phyloP scores from a whole-genome alignment of 805 yeast genomes.

The Zygoascus bituminiphila region DNA sequence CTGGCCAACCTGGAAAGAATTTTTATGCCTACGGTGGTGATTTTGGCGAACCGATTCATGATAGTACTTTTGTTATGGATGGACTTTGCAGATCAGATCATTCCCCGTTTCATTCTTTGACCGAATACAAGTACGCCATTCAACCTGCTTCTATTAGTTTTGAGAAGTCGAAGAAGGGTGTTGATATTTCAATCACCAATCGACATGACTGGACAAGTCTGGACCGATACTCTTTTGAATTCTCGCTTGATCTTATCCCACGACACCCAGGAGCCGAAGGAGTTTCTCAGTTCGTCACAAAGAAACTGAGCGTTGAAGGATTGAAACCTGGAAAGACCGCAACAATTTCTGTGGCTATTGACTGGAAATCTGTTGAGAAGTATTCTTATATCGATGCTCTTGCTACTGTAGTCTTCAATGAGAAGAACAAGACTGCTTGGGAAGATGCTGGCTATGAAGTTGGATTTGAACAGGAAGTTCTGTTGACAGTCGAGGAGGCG shows the following conservation, averaged over 20 bases:
- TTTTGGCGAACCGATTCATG: slow-evolving; percentile 31
- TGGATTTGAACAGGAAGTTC: slow-evolving; percentile 23
- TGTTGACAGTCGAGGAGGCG: neutral
- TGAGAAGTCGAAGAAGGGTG: neutral
- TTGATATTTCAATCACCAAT: slow-evolving; percentile 7
- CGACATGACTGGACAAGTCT: slow-evolving; percentile 8
- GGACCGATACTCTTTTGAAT: slow-evolving; percentile 5
- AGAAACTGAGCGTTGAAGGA: slow-evolving; percentile 1
- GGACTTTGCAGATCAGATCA: slow-evolving; percentile 30
- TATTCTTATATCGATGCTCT: neutral
- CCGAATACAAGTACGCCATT: slow-evolving; percentile 29
- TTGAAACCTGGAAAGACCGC: slow-evolving; percentile 4
- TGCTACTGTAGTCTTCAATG: slow-evolving; percentile 4
- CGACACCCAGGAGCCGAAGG: neutral
- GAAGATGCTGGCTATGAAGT: slow-evolving; percentile 21
- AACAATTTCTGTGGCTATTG: neutral
- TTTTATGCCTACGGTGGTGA: slow-evolving; percentile 32
- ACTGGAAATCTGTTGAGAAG: neutral
- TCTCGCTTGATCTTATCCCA: slow-evolving; percentile 1
- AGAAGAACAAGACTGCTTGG: slow-evolving; percentile 13
- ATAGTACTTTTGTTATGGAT: slow-evolving; percentile 33
- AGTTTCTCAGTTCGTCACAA: neutral
- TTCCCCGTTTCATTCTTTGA: slow-evolving; percentile 30
- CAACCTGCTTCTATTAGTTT: slow-evolving; percentile 24
- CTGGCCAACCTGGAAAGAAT: slow-evolving; percentile 8